Evolutionary conservation across 148 eudicot species (phyloP).

Genomic region (Tetragonia tetragonoides): DNA sequence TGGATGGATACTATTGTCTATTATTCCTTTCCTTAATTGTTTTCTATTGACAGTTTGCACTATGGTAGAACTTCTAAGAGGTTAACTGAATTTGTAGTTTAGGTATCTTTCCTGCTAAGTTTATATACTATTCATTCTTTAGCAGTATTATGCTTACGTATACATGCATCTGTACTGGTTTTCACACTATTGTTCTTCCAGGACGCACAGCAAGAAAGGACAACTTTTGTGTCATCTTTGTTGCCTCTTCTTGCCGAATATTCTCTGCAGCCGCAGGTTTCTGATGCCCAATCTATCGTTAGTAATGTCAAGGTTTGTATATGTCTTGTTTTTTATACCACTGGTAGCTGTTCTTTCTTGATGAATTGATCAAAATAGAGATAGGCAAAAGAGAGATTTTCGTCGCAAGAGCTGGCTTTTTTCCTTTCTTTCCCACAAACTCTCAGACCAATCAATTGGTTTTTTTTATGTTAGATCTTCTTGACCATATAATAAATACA

Average conservation of each 20-base stretch:
- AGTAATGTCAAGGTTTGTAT: conserved; percentile 76
- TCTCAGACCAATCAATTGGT: too few relatives aligned
- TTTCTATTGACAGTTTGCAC: not conserved
- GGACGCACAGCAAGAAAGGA: conserved; percentile 88
- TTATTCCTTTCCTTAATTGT: not conserved
- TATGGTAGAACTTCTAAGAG: not conserved
- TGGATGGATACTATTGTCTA: not conserved
- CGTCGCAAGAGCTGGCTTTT: too few relatives aligned
- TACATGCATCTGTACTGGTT: not conserved
- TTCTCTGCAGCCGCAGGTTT: conserved; percentile 72
- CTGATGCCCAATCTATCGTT: conserved; percentile 86
- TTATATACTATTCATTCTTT: not conserved
- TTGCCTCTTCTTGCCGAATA: conserved; percentile 90
- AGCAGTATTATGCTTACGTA: not conserved
- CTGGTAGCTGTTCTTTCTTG: not conserved
- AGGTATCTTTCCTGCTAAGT: not conserved
- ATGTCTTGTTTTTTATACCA: conserved; percentile 6
- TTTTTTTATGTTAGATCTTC: not conserved
- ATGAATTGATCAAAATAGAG: too few relatives aligned
- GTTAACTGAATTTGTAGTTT: not conserved
- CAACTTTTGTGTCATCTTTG: conserved; percentile 73
- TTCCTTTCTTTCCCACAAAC: too few relatives aligned
- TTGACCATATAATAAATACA: not conserved
- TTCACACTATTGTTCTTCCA: conserved; percentile 34
- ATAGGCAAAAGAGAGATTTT: too few relatives aligned